Base-by-base conservation (phyloP, 192 early-diverging fungal species). In the Chytriomyces hyalinus region DNA sequence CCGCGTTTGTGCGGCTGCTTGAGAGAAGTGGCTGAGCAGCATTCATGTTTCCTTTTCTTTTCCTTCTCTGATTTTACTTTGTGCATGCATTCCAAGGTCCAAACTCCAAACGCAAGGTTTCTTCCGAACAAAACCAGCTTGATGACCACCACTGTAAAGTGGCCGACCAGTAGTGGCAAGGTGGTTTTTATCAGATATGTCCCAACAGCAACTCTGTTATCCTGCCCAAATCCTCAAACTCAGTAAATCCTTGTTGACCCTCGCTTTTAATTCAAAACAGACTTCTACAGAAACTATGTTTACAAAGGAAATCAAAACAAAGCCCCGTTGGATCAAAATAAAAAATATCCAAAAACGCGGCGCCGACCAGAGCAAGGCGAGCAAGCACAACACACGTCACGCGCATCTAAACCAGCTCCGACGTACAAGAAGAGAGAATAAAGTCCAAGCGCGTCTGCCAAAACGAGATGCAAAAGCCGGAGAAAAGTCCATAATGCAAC, bases 401-500 rank as follows among this genome's bases (percentile, higher is more conserved):
- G 53, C 20, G 13, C 15, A 13, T 13, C 53, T 2, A 26, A 57
- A 57, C 20, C 53, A 57, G 3, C 2, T 57, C 15, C 13, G 53
- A 20, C 20, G 15, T 57, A 20, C 20, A 57, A 13, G 0, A 57
- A 57, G 20, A 13, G 20, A 57, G 20, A 57, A 57, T 3, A 57
- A 20, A 13, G 20, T 20, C 53, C 13, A 57, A 13, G 20, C 13
- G 53, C 53, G 53, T 57, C 53, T 57, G 53, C 53, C 53, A 57
- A 13, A 57, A n/a, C 53, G 20, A 57, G 53, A 20, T 36, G 53
- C 53, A 57, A 5, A 57, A 20, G 53, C 53, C 53, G 53, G 20
- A 57, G 68, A 24, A 49, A 70, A 70, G 68, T 70, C 68, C 68
- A 70, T 70, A 70, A 70, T 49, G 50, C 68, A 70, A 70, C 68